These are phyloP conservation scores for Alternaria rosae DNA, from an alignment of 2,329 filamentous ascomycete genomes.

Conservation along the genomic window DNA sequence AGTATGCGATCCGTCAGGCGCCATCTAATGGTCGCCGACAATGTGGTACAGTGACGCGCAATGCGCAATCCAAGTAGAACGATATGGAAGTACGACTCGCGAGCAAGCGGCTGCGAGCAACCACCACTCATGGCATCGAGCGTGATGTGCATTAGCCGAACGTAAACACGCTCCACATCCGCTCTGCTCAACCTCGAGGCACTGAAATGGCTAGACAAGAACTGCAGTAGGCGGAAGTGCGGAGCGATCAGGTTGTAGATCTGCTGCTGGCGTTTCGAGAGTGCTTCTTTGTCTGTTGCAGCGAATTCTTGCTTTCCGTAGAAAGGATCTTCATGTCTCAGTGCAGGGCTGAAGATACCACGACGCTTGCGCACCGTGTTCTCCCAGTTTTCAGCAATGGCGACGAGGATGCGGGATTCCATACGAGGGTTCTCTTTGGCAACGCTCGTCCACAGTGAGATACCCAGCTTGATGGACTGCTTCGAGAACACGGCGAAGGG, in stretches of 20 bases:
- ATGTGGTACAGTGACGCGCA: slow-evolving; percentile 71
- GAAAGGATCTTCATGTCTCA: slow-evolving; percentile 84
- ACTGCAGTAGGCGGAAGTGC: slow-evolving; percentile 84
- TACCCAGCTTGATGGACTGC: slow-evolving; percentile 92
- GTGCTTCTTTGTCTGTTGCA: slow-evolving; percentile 79
- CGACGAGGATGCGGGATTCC: slow-evolving; percentile 83
- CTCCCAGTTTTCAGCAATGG: slow-evolving; percentile 93
- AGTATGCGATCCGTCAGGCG: slow-evolving; percentile 88
- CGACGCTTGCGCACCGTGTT: slow-evolving; percentile 76
- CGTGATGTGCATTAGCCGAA: slow-evolving; percentile 80
- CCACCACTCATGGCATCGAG: slow-evolving; percentile 70
- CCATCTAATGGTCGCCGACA: slow-evolving; percentile 74
- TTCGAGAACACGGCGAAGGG: slow-evolving; percentile 94
- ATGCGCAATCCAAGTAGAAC: slow-evolving; percentile 83
- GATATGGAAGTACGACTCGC: slow-evolving; percentile 91
- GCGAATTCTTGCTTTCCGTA: slow-evolving; percentile 91
- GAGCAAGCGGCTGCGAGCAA: slow-evolving; percentile 81
- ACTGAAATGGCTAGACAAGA: slow-evolving; percentile 93
- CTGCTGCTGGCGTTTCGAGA: slow-evolving; percentile 77
- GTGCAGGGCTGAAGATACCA: slow-evolving; percentile 79
- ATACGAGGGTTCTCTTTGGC: slow-evolving; percentile 94
- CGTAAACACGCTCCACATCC: slow-evolving; percentile 82
- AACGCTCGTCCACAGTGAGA: slow-evolving; percentile 94
- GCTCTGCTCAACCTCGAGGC: slow-evolving; percentile 85
- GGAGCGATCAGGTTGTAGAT: slow-evolving; percentile 86